These are phyloP conservation scores for Fusarium globosum DNA, from an alignment of 2,329 filamentous ascomycete species.

Conservation along the genomic window DNA sequence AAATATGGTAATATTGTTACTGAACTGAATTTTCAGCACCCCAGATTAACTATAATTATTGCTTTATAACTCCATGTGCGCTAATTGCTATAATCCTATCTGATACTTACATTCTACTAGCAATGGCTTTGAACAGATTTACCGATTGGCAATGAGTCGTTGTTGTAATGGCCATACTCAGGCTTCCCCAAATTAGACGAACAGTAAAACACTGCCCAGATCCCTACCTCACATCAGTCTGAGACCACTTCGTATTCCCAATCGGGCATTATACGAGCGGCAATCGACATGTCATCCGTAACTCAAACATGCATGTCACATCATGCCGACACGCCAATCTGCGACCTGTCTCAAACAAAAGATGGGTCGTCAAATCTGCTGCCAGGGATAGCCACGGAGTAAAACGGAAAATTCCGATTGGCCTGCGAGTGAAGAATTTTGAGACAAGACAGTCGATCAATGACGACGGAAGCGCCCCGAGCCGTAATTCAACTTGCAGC, in stretches of 20 bases:
- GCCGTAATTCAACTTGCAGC: not conserved
- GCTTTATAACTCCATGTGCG: too few relatives aligned
- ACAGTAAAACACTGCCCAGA: rapidly evolving
- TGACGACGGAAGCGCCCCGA: not conserved
- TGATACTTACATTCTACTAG: not conserved
- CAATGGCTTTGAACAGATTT: too few relatives aligned
- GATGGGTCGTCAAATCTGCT: not conserved
- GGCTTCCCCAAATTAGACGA: not conserved
- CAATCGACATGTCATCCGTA: not conserved
- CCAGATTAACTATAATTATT: rapidly evolving
- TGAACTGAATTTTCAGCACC: rapidly evolving
- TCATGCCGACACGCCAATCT: not conserved
- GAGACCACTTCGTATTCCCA: not conserved
- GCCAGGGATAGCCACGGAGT: not conserved
- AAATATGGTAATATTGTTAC: rapidly evolving
- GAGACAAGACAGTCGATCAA: not conserved
- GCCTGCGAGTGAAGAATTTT: not conserved
- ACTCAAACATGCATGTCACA: not conserved
- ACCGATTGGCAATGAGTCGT: too few relatives aligned
- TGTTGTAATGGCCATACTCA: too few relatives aligned
- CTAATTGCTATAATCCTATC: rapidly evolving
- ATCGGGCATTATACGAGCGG: not conserved
- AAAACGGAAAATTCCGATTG: not conserved
- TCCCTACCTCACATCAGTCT: not conserved
- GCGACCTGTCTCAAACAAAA: not conserved